Evolutionary conservation across 306 rosid genomes (phyloP), one percentile per base, ranked within the genome.

Genomic region (Mimosa pudica): DNA sequence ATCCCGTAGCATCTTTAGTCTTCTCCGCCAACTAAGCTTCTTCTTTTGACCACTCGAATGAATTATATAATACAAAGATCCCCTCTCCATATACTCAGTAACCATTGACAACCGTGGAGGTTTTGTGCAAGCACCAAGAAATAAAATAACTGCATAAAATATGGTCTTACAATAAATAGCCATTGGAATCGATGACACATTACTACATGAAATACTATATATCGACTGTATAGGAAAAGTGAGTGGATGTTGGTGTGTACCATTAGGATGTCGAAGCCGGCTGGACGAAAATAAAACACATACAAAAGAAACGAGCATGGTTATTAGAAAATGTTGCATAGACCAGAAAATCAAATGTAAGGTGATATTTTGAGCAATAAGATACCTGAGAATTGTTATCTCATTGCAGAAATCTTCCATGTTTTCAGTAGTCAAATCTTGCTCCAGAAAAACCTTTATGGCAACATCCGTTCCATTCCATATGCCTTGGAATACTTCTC

Each of bases 381-480:
- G 69, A 78, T 80, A 96, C 99, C 98, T 90, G 79, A 96, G 97
- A 90, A 96, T 93, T 70, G 94, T 84, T 87, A 96, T 96, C 85
- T 96, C 99, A 79, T 96, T 96, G 83, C 99, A 93, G 81, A 96
- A 96, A 78, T 96, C 99, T 88, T 93, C 98, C 97, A 93, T 88
- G 87, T 96, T 96, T 86, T 96, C 98, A 69, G 92, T 86, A 71
- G 98, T 96, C 74, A 93, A 86, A 89, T 93, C 98, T 86, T 96
- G 98, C 89, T 93, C 99, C 20, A 96, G 89, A 80, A 96, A 93
- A 84, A 96, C 96, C 89, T 96, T 96, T 79, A 96, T 86, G 64
- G 99, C 99, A 64, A 96, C 99, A 70, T 93, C 98, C 48, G 98
- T 96, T 78, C 99, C 99, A 77, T 96, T 93, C 99, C 99, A 96